A percentile compares a stretch with the other conserved stretches of the same genome.
Conservation (phyloP, 1,139 yeast genomes). For the Diutina neorugosa region DNA sequence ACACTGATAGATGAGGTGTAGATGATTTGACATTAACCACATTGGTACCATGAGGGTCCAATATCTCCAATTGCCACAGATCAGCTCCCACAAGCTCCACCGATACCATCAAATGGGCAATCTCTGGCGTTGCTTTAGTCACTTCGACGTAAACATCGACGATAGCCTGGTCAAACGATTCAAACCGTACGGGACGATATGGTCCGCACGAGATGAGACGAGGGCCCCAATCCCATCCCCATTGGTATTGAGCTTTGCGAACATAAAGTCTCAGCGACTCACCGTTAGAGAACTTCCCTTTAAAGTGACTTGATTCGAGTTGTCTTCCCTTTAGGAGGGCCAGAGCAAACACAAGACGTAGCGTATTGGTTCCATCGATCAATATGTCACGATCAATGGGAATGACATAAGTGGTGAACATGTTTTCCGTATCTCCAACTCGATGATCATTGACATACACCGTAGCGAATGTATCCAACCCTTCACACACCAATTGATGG, state of each 20-base stretch:
- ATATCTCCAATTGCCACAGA: neutral
- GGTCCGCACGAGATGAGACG: conserved; percentile 35
- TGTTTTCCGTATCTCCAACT: conserved; percentile 22
- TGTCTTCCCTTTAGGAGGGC: conserved; percentile 13
- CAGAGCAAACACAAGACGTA: conserved; percentile 14
- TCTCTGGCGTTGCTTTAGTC: conserved; percentile 8
- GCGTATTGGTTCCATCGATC: conserved; percentile 8
- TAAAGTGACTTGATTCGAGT: conserved; percentile 13
- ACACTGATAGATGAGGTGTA: neutral
- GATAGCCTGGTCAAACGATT: conserved; percentile 11
- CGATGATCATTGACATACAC: conserved; percentile 21
- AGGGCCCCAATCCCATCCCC: conserved; percentile 55
- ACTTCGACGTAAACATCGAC: conserved; percentile 10
- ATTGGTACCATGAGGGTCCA: neutral
- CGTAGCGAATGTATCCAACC: conserved; percentile 32
- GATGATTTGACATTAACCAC: neutral
- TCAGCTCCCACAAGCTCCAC: conserved; percentile 8
- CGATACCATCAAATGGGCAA: conserved; percentile 13
- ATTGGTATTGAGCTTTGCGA: conserved; percentile 43
- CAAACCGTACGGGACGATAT: conserved; percentile 24
- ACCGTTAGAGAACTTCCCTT: conserved; percentile 23
- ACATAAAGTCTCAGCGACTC: conserved; percentile 28
- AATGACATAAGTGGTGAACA: conserved; percentile 18
- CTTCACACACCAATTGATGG: conserved; percentile 22
- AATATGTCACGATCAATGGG: conserved; percentile 5